These are phyloP conservation scores for Rhizophagus sp. DNA, from an alignment of 192 early-diverging fungal species.

Conservation along the genomic window DNA sequence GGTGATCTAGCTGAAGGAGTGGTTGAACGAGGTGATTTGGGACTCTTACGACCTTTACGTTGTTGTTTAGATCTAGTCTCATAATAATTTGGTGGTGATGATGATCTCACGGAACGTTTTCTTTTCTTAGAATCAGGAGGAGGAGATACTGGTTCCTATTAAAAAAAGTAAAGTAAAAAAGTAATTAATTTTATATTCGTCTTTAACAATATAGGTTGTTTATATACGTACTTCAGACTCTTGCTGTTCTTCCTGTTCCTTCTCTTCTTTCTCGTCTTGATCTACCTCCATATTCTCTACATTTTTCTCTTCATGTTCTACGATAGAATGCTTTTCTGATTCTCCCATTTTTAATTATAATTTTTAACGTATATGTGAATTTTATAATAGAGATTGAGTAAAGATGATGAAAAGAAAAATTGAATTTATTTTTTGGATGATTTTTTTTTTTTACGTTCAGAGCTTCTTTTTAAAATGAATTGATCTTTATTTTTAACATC, in stretches of 20 bases:
- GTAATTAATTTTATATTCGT: neutral
- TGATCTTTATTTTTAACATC: neutral
- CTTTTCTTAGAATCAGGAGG: neutral
- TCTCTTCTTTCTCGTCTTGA: neutral
- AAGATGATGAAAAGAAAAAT: too few species aligned
- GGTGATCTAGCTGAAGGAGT: neutral
- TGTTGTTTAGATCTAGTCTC: too few species aligned
- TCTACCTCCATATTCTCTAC: neutral
- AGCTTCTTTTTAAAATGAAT: slow-evolving; percentile 23
- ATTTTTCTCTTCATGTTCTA: neutral
- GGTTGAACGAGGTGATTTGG: neutral
- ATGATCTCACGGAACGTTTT: neutral
- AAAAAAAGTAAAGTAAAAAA: neutral
- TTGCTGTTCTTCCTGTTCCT: neutral
- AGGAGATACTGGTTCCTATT: neutral
- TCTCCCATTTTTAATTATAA: neutral
- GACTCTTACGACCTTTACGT: neutral
- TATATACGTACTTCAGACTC: too few species aligned
- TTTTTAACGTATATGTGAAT: too few species aligned
- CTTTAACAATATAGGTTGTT: too few species aligned
- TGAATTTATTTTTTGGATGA: too few species aligned
- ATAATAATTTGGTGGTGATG: neutral
- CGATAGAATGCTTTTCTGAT: neutral
- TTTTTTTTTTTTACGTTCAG: too few species aligned
- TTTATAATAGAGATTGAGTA: too few species aligned